These are phyloP conservation scores for Gynandropsis gynandra DNA, from an alignment of 345 rosid species.

Conservation along the genomic window DNA sequence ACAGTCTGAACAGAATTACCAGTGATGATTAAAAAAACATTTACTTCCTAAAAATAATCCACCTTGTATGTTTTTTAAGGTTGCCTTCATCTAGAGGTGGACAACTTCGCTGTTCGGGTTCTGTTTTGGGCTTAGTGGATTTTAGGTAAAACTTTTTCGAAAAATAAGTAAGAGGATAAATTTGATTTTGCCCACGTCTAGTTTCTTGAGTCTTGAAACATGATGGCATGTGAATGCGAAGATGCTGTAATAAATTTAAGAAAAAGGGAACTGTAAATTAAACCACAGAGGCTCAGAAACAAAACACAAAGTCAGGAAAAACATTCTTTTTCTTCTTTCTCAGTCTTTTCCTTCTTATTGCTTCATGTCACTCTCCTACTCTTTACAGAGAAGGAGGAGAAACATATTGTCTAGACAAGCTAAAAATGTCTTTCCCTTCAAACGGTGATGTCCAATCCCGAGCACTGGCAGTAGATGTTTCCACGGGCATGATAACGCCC, in stretches of 20 bases:
- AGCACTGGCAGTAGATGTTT: slow-evolving; percentile 38
- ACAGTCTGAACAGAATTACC: slow-evolving; percentile 22
- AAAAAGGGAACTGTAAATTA: background rate
- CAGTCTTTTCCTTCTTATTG: slow-evolving; percentile 28
- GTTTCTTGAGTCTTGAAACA: no score
- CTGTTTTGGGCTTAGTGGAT: no score
- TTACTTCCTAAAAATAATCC: no score
- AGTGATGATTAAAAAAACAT: slow-evolving; percentile 17
- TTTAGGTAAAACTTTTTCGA: no score
- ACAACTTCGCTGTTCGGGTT: no score
- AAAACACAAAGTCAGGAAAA: background rate
- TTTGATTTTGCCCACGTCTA: no score
- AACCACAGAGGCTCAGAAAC: background rate
- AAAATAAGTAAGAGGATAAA: no score
- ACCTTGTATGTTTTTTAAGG: no score
- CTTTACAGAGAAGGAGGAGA: slow-evolving; percentile 77
- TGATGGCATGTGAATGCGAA: no score
- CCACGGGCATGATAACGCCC: slow-evolving; percentile 25
- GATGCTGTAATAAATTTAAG: no score
- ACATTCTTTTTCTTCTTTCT: slow-evolving; percentile 20
- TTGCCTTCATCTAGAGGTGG: no score
- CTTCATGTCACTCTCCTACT: slow-evolving; percentile 28
- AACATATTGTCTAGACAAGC: slow-evolving; percentile 76
- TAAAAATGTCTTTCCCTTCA: slow-evolving; percentile 83
- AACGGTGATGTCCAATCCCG: slow-evolving; percentile 89